A percentile compares a stretch with the other conserved stretches of the same genome.
phyloP scores from a whole-genome alignment of 2,329 filamentous ascomycete genomes.

The Trichoderma oligosporum region DNA sequence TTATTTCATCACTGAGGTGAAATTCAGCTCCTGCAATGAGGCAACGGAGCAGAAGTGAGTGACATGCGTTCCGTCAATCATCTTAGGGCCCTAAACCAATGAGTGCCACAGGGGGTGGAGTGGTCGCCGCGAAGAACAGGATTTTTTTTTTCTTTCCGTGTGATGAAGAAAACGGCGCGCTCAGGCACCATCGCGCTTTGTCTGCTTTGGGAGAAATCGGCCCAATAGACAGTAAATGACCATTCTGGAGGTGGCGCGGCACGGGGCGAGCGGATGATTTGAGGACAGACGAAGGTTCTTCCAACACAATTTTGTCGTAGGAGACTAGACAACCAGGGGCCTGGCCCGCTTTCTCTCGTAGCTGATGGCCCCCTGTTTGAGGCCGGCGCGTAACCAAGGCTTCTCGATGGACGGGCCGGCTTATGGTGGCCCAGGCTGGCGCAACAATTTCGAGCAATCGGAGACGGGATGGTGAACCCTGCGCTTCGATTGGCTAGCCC shows the following conservation, averaged over 20 bases:
- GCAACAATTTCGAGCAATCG: slow-evolving; percentile 45
- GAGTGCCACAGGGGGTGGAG: slow-evolving; percentile 8
- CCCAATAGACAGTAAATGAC: slow-evolving; percentile 5
- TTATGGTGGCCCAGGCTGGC: slow-evolving; percentile 33
- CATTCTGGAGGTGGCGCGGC: slow-evolving; percentile 34
- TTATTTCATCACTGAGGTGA: neutral
- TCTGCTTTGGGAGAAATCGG: slow-evolving; percentile 11
- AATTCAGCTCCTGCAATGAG: slow-evolving; percentile 6
- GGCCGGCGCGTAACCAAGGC: slow-evolving; percentile 51
- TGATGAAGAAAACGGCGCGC: slow-evolving; percentile 5
- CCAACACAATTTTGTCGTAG: slow-evolving; percentile 18
- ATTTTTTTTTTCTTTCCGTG: slow-evolving; percentile 4
- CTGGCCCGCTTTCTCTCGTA: slow-evolving; percentile 15
- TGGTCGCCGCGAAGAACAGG: neutral
- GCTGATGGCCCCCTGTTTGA: slow-evolving; percentile 39
- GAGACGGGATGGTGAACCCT: slow-evolving; percentile 37
- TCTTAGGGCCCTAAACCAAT: neutral
- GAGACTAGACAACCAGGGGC: slow-evolving; percentile 19
- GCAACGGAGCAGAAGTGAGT: slow-evolving; percentile 2
- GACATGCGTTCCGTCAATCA: slow-evolving; percentile 2
- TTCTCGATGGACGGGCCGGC: slow-evolving; percentile 44
- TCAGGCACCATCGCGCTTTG: slow-evolving; percentile 4
- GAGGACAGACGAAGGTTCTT: slow-evolving; percentile 17
- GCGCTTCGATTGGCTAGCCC: slow-evolving; percentile 40
- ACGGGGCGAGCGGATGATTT: slow-evolving; percentile 29